These are phyloP conservation scores for Polyporus arcularius DNA, from an alignment of 768 basidiomycete genomes.

Conservation along the genomic window DNA sequence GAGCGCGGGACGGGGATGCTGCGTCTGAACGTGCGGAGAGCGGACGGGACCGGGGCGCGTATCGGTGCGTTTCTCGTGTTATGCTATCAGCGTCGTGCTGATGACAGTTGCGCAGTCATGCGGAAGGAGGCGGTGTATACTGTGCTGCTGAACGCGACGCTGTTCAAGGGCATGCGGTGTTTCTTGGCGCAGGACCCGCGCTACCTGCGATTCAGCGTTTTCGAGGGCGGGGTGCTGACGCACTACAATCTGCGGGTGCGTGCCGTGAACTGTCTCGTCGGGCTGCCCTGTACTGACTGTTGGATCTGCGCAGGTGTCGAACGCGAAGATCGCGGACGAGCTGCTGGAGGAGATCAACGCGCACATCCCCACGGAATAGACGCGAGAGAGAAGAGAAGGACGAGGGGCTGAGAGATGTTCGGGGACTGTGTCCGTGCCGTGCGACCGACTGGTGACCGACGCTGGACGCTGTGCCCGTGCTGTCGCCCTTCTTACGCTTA, in stretches of 20 bases:
- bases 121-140: constrained; percentile 83
- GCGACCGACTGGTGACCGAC: too few relatives aligned
- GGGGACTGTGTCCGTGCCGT: too few relatives aligned
- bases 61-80: constrained; percentile 47
- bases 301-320: constrained; percentile 51
- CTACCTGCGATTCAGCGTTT: constrained; percentile 74
- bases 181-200: constrained; percentile 74
- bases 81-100: constrained; percentile 2
- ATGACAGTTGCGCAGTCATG: constrained; percentile 57
- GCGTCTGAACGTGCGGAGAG: constrained; percentile 64
- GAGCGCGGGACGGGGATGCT: constrained; percentile 75
- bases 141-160: constrained; percentile 68
- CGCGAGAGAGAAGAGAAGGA: too few relatives aligned
- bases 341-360: constrained; percentile 56
- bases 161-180: constrained; percentile 80
- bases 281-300: too few relatives aligned
- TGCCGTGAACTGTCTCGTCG: too few relatives aligned
- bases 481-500: too few relatives aligned
- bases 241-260: constrained; percentile 79
- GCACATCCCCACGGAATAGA: constrained; percentile 37
- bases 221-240: constrained; percentile 57
- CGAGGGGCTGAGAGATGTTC: too few relatives aligned
- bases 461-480: too few relatives aligned
- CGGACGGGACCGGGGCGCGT: constrained; percentile 69
- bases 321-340: constrained; percentile 70